Base-by-base conservation (phyloP, 306 rosid genomes). In the Castanopsis chinensis region DNA sequence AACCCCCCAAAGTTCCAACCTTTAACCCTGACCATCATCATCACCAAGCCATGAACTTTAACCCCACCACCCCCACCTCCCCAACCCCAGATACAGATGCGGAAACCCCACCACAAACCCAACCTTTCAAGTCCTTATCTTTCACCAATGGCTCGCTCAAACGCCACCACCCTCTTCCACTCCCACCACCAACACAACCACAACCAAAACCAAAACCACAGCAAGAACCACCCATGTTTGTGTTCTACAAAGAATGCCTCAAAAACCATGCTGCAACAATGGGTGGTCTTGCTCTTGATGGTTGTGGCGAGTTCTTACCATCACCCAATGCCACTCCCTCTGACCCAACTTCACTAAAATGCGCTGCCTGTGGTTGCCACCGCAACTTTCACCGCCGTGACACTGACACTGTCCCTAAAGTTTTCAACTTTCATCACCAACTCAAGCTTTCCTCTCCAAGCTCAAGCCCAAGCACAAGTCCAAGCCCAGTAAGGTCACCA, bases 311-410 rank as follows among this genome's bases (percentile, higher is more conserved):
- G 88, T 94, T 94, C 88, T 87, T 91, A 90, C 88, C 91, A 1
- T 85, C 88, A 17, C 79, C 93, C 7, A 21, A 86, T 53, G 73
- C 86, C 79, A 65, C 72, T 67, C 79, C 80, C 59, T 1, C 82
- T 10, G 90, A 94, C 77, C 97, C 98, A 6, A 87, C 94, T 49
- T 91, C 93, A 1, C 87, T 94, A 4, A 94, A 89, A 80, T 92
- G 98, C 32, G 97, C 92, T 9, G 98, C 98, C 4, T 94, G 98
- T 41, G 97, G 97, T 19, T 94, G 98, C 73, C 98, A 94, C 88
- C 92, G 99, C 35, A 94, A 92, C 73, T 94, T 91, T 87, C 99
- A 94, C 92, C 97, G 99, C 86, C 97, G 97, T 3, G 91, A 86
- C 11, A 75, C 88, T 1, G 86, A 81, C 17, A 87, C 83, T 30